Conservation (phyloP, 2,329 filamentous ascomycete genomes). For the Phialemoniopsis sp. region DNA sequence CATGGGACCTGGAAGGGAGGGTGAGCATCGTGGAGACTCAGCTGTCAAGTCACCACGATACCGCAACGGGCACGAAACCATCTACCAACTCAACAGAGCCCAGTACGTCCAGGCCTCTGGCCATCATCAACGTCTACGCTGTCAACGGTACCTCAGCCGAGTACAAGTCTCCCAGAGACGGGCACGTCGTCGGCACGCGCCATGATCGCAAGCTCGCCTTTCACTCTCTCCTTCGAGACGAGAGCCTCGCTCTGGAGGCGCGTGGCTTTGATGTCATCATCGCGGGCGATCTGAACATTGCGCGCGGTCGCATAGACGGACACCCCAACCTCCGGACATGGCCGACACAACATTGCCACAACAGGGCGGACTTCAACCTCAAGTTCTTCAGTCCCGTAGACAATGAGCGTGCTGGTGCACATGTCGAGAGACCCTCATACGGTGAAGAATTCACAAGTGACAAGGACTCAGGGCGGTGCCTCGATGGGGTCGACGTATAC, state of each 20-base stretch:
- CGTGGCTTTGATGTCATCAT: slow-evolving; percentile 39
- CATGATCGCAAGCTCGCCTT: slow-evolving; percentile 47
- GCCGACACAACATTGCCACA: slow-evolving; percentile 41
- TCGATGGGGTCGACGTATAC: slow-evolving; percentile 38
- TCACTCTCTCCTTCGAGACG: slow-evolving; percentile 37
- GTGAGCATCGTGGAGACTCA: slow-evolving; percentile 39
- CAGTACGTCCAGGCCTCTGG: slow-evolving; percentile 22
- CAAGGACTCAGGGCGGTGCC: slow-evolving; percentile 12
- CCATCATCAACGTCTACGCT: slow-evolving; percentile 48
- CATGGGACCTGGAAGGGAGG: slow-evolving; percentile 49
- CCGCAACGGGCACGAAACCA: too few species aligned
- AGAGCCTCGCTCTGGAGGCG: slow-evolving; percentile 33
- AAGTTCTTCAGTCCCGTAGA: slow-evolving; percentile 34
- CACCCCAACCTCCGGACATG: slow-evolving; percentile 38
- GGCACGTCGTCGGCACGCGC: slow-evolving; percentile 34
- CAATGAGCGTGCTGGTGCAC: slow-evolving; percentile 9
- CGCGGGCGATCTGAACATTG: slow-evolving; percentile 49
- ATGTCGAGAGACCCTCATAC: slow-evolving; percentile 1
- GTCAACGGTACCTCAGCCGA: slow-evolving; percentile 45
- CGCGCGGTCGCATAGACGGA: slow-evolving; percentile 27
- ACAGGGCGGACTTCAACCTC: slow-evolving; percentile 43
- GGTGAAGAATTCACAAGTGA: too few species aligned
- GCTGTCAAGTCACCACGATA: too few species aligned
- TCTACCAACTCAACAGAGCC: neutral
- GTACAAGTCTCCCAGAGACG: slow-evolving; percentile 38